Evolutionary conservation across 1,139 yeast species (phyloP), one percentile per base, ranked within the genome.

Genomic region (Keqinozyma sinolaborantium): DNA sequence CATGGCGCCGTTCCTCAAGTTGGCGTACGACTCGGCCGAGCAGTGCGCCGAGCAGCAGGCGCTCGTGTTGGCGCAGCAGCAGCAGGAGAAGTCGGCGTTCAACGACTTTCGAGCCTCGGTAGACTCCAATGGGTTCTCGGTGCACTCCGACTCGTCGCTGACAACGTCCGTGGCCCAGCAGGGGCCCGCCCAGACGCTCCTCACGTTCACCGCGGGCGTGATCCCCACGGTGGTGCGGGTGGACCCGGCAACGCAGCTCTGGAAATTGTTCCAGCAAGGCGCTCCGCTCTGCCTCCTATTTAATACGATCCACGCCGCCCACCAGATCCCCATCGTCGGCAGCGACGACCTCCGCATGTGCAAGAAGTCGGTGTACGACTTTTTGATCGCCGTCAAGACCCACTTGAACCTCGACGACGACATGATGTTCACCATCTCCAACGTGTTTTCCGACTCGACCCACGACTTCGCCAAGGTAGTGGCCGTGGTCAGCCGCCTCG

Each of bases 191-290:
- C 40, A 40, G 45, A 59, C 67, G 38, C 55, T 73, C 33, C 69
- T 65, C 42, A 83, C 92, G 0, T 83, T 79, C 55, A 73, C 85
- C 20, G 83, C 86, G 26, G 94, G 94, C 16, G 80, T 81, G 13
- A 60, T 83, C 29, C 94, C 94, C 2, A 83, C 86, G 3, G 78
- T 74, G 34, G 69, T 77, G 35, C 73, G 76, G 35, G 83, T 85
- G 47, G 99, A 92, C 52, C 97, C 98, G 2, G 97, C 86, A 2
- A 87, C 97, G 1, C 90, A 87, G 43, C 58, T 92, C 31, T 86
- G 96, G 79, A 82, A 86, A 46, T 65, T 92, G 29, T 82, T 92
- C 50, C 94, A 92, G 47, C 88, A 85, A 48, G 98, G 98, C 5
- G 83, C 95, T 2, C 95, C 97, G 5, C 69, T 92, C 30, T 90